Base-by-base conservation (phyloP, 768 basidiomycete species). In the Tulasnella sp. region DNA sequence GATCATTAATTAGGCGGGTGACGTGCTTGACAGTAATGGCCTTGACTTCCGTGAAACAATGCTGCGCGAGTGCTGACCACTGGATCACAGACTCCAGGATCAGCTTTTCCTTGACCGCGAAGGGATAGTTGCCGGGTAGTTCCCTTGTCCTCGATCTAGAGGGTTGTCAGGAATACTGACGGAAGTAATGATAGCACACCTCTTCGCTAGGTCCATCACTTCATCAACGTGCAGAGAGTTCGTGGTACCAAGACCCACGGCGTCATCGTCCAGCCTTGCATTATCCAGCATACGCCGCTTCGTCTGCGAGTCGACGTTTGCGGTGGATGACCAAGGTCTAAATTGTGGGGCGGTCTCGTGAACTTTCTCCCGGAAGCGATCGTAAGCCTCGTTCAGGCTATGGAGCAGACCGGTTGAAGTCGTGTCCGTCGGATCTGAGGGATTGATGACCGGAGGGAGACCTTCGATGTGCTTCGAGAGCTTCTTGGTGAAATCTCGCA, bases 1-100 rank as follows among this genome's bases (percentile, higher is more conserved):
- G 85, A 1, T 80, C 75, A 4, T 83, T 76, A 39, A 87, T 80
- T 16, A 85, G 82, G 1, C 79, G 27, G 14, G 84, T 79, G 39
- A 77, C 56, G 27, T 77, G 76, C 12, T 62, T 36, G 38, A 40
- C 62, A 7, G 58, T 18, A 38, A 77, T 56, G 27, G 68, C 36
- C 56, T 77, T 46, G 52, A 77, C 56, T 42, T 77, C 76, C 2
- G 48, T 38, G 52, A 77, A 77, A 38, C 76, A 77, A 21, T 44
- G 39, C 8, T 52, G n/a, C 6, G 76, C 76, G 27, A 62, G 58
- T 24, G 19, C 38, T 4, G 52, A 36, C 52, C 58, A 39, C 19
- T 62, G 56, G 34, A 24, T 1, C 34, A 58, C 76, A 38, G 48
- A 52, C 39, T 34, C 46, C 58, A 40, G 12, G 39, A 58, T 62